Base-by-base conservation (phyloP, 345 rosid species). In the Syzygium oleosum region DNA sequence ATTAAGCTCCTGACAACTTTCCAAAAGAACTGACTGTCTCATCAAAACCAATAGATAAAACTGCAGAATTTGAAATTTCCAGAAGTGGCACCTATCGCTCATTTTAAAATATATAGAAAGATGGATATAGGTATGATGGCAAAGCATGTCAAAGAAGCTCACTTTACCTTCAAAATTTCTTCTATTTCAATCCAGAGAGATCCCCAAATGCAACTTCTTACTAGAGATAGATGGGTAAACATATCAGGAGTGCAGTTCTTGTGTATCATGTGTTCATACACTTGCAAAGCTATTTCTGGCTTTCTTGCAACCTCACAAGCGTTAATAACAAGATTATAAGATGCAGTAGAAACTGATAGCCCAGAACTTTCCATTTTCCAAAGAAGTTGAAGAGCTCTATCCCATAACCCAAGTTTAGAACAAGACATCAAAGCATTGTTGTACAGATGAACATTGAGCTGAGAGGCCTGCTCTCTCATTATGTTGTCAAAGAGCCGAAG, bases 141-240 rank as follows among this genome's bases (percentile, higher is more conserved):
- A 8, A 25, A 85, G 52, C 83, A 34, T 34, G 51, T 43, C 51
- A 58, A 84, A 51, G 61, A 55, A 16, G 13, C 16, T 86, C 49
- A 87, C 89, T 91, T 80, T 89, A 94, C 98, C 89, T 93, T 88
- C 25, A 96, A 88, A 84, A 96, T 94, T 85, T 91, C 95, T 56
- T 92, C 92, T 86, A 94, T 96, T 90, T 95, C 93, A 52, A 61
- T 88, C 98, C 97, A 97, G 34, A 93, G 93, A 49, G 97, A 96
- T 86, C 96, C 98, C 99, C 97, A 93, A 59, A 95, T 89, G 90
- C 97, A 96, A 86, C 94, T 90, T 91, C 98, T 91, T 88, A 94
- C 54, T 80, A 97, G 90, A 1, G 98, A 93, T 73, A 93, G 86
- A 90, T 94, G 90, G n/a, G 97, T 95, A 85, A 94, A 96, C 29